These are phyloP conservation scores for Francoa sonchifolia DNA, from an alignment of 441 rosid genomes.

Conservation along the genomic window DNA sequence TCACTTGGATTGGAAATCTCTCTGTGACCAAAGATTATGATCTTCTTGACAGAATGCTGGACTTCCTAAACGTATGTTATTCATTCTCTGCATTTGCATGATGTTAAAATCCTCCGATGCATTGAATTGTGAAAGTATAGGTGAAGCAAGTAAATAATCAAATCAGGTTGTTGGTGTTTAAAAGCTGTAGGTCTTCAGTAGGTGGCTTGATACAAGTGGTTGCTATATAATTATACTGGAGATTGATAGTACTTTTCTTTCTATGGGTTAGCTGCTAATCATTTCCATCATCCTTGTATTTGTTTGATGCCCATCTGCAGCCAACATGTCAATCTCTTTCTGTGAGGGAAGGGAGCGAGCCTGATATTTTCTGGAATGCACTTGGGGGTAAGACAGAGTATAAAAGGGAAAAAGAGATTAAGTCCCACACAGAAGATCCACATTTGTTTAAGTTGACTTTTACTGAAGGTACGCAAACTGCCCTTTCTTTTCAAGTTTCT, in stretches of 20 bases:
- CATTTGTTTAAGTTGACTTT: constrained; percentile 39
- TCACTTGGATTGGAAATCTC: constrained; percentile 74
- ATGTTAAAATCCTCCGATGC: neutral
- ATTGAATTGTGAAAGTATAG: neutral
- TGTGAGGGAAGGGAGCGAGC: constrained; percentile 78
- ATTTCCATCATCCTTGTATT: neutral
- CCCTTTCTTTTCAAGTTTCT: constrained; percentile 14
- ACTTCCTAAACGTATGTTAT: constrained; percentile 50
- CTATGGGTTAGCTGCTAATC: neutral
- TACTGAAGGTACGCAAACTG: constrained; percentile 40
- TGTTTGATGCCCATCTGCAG: constrained; percentile 28
- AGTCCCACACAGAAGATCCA: constrained; percentile 45
- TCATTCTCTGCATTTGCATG: constrained; percentile 7
- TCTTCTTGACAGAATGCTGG: constrained; percentile 74
- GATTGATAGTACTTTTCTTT: neutral
- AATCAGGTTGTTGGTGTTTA: neutral
- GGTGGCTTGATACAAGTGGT: constrained; percentile 1
- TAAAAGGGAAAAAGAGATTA: constrained; percentile 45
- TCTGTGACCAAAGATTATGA: constrained; percentile 57
- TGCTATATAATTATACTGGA: neutral
- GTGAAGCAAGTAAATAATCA: neutral
- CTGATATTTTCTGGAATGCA: constrained; percentile 72
- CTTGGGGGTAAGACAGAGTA: constrained; percentile 84
- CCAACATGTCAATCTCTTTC: constrained; percentile 66
- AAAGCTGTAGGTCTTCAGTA: neutral